These are phyloP conservation scores for Fusarium foetens DNA, from an alignment of 2,329 filamentous ascomycete species.

Conservation along the genomic window DNA sequence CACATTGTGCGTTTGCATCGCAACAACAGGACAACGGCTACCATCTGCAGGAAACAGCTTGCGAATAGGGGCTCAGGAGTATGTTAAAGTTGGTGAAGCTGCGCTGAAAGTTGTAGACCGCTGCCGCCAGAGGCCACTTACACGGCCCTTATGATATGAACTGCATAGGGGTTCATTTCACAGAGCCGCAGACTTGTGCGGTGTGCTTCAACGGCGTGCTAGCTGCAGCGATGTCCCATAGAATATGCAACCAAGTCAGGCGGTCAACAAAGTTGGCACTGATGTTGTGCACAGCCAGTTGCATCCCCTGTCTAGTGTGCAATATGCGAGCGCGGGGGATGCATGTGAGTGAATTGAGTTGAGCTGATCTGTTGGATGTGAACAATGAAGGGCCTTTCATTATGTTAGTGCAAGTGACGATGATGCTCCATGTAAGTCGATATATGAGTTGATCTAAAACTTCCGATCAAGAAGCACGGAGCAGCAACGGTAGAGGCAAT, in stretches of 20 bases:
- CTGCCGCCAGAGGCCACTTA: constrained; percentile 31
- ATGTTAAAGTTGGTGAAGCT: neutral
- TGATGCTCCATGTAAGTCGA: constrained; percentile 38
- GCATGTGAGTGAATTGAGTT: constrained; percentile 20
- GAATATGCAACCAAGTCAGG: constrained; percentile 47
- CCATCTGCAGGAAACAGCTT: neutral
- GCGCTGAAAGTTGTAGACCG: constrained; percentile 21
- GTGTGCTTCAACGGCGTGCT: constrained; percentile 44
- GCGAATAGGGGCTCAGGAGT: constrained; percentile 36
- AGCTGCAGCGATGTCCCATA: constrained; percentile 47
- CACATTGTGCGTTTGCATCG: constrained; percentile 11
- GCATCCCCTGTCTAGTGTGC: constrained; percentile 39
- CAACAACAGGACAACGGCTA: constrained; percentile 28
- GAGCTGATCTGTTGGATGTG: neutral
- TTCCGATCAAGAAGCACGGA: constrained; percentile 38
- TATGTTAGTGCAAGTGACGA: constrained; percentile 9
- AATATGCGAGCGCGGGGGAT: constrained; percentile 34
- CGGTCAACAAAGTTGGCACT: constrained; percentile 43
- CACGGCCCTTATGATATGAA: constrained; percentile 39
- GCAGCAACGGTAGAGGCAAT: constrained; percentile 35
- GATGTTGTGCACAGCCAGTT: constrained; percentile 38
- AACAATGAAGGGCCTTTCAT: neutral
- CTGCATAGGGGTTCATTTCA: constrained; percentile 44
- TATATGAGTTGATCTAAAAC: constrained; percentile 12
- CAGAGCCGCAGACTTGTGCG: constrained; percentile 44